Evolutionary conservation across 768 basidiomycete species (phyloP).

Genomic region (Xerocomus spinulosus): DNA sequence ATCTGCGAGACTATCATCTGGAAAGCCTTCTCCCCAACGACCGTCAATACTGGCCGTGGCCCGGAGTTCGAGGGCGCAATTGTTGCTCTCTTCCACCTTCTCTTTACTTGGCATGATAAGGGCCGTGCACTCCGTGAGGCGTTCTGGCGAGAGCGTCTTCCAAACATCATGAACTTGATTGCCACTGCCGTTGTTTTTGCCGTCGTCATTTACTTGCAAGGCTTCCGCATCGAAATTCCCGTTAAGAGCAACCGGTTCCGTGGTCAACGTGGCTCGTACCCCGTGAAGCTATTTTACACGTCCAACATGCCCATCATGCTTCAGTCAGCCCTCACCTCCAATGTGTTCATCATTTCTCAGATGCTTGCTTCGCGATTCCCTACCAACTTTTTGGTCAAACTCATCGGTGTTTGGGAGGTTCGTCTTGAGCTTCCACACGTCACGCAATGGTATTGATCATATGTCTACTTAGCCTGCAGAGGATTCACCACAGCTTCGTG

Average conservation of each 20-base stretch:
- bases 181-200: conserved; percentile 91
- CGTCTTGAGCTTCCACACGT: conserved; percentile 15
- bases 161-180: conserved; percentile 96
- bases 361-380: conserved; percentile 95
- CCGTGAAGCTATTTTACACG: conserved; percentile 98
- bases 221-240: conserved; percentile 97
- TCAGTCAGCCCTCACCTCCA: conserved; percentile 85
- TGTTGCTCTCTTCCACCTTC: conserved; percentile 92
- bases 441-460: neutral
- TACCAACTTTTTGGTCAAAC: conserved; percentile 78
- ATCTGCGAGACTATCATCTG: conserved; percentile 99
- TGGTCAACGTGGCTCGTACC: conserved; percentile 94
- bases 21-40: conserved; percentile 99
- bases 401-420: conserved; percentile 99
- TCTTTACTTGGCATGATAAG: conserved; percentile 99
- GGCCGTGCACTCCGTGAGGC: conserved; percentile 95
- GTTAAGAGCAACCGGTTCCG: conserved; percentile 96
- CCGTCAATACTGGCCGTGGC: conserved; percentile 95
- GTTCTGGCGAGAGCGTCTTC: conserved; percentile 95
- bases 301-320: conserved; percentile 99
- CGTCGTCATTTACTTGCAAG: conserved; percentile 96
- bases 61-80: conserved; percentile 98
- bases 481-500: conserved; percentile 88
- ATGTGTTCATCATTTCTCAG: conserved; percentile 94
- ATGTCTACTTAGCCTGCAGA: conserved; percentile 70